Evolutionary conservation across 768 basidiomycete genomes (phyloP).

Genomic region (Gautieria morchelliformis): DNA sequence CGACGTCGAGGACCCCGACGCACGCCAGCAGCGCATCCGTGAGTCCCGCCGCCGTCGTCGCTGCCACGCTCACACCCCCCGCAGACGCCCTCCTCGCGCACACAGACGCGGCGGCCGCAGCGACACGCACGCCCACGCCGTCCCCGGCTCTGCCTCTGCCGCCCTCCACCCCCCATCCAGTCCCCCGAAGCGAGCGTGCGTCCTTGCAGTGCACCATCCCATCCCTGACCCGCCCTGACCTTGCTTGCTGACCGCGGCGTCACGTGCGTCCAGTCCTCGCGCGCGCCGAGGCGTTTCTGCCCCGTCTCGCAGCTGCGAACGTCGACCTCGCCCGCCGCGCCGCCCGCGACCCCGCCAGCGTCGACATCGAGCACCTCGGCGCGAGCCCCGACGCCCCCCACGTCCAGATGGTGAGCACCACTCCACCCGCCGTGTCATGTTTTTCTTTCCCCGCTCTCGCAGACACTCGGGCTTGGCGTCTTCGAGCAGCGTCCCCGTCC

Average conservation of each 20-base stretch:
- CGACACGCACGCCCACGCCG: background rate
- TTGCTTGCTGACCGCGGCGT: no score
- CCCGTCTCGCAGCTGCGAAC: conserved; percentile 58
- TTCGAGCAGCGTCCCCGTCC: conserved; percentile 29
- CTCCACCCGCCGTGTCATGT: background rate
- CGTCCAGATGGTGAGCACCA: conserved; percentile 54
- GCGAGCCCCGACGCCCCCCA: conserved; percentile 35
- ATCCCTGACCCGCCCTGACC: background rate
- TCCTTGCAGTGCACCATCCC: background rate
- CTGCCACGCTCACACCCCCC: conserved; percentile 20
- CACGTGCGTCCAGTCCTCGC: conserved; percentile 40
- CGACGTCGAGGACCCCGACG: conserved; percentile 40
- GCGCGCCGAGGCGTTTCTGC: conserved; percentile 59
- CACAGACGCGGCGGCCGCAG: background rate
- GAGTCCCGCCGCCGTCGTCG: conserved; percentile 13
- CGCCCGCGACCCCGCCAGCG: conserved; percentile 39
- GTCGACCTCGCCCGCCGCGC: conserved; percentile 36
- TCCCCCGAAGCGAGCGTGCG: conserved; percentile 27
- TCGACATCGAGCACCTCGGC: conserved; percentile 62
- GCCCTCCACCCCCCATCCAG: conserved; percentile 25
- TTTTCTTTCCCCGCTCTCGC: background rate
- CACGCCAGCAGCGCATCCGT: conserved; percentile 35
- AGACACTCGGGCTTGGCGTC: conserved; percentile 60
- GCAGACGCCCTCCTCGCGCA: conserved; percentile 8
- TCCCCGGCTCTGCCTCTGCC: background rate